Conservation (phyloP, 768 basidiomycete genomes). For the Botryobasidium botryosum region DNA sequence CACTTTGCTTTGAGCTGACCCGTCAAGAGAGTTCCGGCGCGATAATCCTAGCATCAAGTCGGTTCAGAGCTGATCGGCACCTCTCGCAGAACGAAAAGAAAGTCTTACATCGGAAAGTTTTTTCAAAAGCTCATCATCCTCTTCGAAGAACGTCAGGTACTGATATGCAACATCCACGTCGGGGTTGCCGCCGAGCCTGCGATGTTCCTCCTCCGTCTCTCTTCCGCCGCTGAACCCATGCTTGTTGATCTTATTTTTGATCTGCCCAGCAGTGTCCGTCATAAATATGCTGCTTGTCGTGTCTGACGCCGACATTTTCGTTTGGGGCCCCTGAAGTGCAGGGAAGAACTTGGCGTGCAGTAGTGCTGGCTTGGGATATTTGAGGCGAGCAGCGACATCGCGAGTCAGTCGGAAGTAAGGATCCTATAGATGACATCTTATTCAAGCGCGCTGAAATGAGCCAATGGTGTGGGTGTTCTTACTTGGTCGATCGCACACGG, state of each 20-base stretch:
- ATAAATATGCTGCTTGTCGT: constrained; percentile 89
- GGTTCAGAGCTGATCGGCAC: background rate
- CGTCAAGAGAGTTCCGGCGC: constrained; percentile 70
- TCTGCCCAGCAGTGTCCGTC: constrained; percentile 81
- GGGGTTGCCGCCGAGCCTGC: constrained; percentile 72
- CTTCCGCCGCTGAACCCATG: constrained; percentile 93
- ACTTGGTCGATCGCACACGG: constrained; percentile 93
- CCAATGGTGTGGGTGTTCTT: background rate
- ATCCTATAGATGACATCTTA: constrained; percentile 24
- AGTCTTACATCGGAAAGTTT: constrained; percentile 51
- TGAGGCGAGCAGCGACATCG: constrained; percentile 84
- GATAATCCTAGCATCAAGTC: constrained; percentile 53
- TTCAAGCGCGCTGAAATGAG: background rate
- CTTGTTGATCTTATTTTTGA: constrained; percentile 93
- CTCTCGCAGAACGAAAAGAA: constrained; percentile 1
- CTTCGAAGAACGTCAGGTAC: constrained; percentile 88
- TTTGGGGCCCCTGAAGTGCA: constrained; percentile 91
- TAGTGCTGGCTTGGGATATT: constrained; percentile 86
- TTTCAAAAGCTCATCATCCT: constrained; percentile 80
- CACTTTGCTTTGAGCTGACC: constrained; percentile 83
- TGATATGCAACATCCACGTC: constrained; percentile 95
- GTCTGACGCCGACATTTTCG: constrained; percentile 98
- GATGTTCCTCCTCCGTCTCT: constrained; percentile 92
- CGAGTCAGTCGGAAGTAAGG: constrained; percentile 96
- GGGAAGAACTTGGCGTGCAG: constrained; percentile 97